Evolutionary conservation across 768 basidiomycete species (phyloP).

Genomic region (Lactarius akahatsu): DNA sequence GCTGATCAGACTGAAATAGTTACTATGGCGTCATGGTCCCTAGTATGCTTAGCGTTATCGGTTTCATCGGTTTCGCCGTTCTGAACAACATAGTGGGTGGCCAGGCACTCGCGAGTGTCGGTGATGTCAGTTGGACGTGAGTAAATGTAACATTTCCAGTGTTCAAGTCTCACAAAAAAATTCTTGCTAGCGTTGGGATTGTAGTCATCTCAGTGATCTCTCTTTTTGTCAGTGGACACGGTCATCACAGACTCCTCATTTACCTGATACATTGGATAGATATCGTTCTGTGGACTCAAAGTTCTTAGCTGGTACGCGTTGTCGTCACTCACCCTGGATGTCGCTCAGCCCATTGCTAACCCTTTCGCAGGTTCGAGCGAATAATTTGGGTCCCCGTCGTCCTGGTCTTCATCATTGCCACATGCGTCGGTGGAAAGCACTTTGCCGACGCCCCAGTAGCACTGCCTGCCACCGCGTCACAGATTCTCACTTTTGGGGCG

Average conservation of each 20-base stretch:
- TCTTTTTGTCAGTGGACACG: conserved; percentile 42
- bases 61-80: conserved; percentile 55
- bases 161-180: neutral
- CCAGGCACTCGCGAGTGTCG: conserved; percentile 55
- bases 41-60: conserved; percentile 49
- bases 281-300: conserved; percentile 67
- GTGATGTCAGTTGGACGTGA: conserved; percentile 52
- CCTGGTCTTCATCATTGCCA: conserved; percentile 66
- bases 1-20: conserved; percentile 37
- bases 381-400: conserved; percentile 76
- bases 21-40: conserved; percentile 53
- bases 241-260: neutral
- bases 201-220: conserved; percentile 72
- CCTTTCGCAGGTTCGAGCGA: conserved; percentile 61
- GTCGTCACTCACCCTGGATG: neutral
- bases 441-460: conserved; percentile 49
- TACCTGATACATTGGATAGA: conserved; percentile 35
- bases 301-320: conserved; percentile 52
- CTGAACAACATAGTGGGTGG: conserved; percentile 63
- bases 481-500: conserved; percentile 64
- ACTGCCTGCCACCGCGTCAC: conserved; percentile 52
- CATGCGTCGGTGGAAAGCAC: conserved; percentile 74
- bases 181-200: conserved; percentile 56
- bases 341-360: neutral
- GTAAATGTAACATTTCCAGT: conserved; percentile 23